Evolutionary conservation across 305 asterid genomes (phyloP).

Genomic region (Fraxinus floribunda): DNA sequence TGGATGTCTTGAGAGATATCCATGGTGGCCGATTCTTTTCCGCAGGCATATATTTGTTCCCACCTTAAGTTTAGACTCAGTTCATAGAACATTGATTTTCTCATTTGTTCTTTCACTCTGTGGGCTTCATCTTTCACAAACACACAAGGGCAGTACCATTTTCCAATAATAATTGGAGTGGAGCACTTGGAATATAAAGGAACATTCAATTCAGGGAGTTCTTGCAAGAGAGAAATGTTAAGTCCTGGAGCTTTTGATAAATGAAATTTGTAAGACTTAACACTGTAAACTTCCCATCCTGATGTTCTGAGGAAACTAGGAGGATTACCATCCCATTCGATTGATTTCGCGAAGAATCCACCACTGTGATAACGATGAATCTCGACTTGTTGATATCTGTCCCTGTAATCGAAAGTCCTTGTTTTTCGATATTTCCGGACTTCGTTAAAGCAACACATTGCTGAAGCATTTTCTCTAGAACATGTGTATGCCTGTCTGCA

Average conservation of each 20-base stretch:
- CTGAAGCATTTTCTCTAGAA: slow-evolving; percentile 44
- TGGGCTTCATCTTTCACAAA: slow-evolving; percentile 48
- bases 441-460: slow-evolving; percentile 53
- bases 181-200: slow-evolving; percentile 51
- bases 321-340: slow-evolving; percentile 69
- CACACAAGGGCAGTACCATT: slow-evolving; percentile 71
- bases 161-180: slow-evolving; percentile 49
- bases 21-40: slow-evolving; percentile 24
- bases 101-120: slow-evolving; percentile 45
- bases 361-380: slow-evolving; percentile 50
- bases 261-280: slow-evolving; percentile 38
- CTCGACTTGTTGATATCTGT: slow-evolving; percentile 70
- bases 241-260: slow-evolving; percentile 54
- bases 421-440: slow-evolving; percentile 30
- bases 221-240: slow-evolving; percentile 23
- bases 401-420: slow-evolving; percentile 59
- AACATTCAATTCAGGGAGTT: slow-evolving; percentile 46
- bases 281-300: slow-evolving; percentile 64
- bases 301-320: slow-evolving; percentile 60
- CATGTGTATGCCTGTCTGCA: slow-evolving; percentile 66
- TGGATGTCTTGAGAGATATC: neutral
- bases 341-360: slow-evolving; percentile 66
- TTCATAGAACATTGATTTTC: slow-evolving; percentile 52
- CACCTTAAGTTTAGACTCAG: slow-evolving; percentile 73
- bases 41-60: slow-evolving; percentile 55